Conservation (phyloP, 805 yeast genomes). For the Wickerhamiella dianesei region DNA sequence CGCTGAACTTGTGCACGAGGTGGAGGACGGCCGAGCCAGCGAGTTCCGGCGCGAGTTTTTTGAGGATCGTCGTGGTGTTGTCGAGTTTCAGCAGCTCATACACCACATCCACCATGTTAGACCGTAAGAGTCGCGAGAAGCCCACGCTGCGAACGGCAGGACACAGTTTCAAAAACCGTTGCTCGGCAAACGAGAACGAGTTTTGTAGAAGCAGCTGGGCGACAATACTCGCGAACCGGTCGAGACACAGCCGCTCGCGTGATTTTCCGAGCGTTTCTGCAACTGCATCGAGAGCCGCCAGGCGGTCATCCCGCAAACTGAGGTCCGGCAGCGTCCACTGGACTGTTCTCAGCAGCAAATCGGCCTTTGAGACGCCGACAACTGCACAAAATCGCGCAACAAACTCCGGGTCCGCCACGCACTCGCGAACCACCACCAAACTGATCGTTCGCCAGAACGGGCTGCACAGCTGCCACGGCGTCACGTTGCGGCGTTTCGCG, state of each 20-base stretch:
- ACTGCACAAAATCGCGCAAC: slow-evolving; percentile 52
- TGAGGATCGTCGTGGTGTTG: slow-evolving; percentile 9
- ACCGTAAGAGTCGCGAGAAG: slow-evolving; percentile 21
- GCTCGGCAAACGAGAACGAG: slow-evolving; percentile 35
- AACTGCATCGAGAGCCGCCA: slow-evolving; percentile 47
- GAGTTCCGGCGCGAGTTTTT: background rate
- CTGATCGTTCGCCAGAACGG: slow-evolving; percentile 69
- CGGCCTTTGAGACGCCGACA: slow-evolving; percentile 40
- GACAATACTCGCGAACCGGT: slow-evolving; percentile 23
- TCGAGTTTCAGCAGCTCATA: slow-evolving; percentile 28
- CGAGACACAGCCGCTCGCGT: slow-evolving; percentile 36
- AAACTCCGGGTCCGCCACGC: slow-evolving; percentile 37
- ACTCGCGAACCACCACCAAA: slow-evolving; percentile 41
- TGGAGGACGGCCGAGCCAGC: background rate
- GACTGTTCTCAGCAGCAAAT: slow-evolving; percentile 55
- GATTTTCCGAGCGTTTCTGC: slow-evolving; percentile 38
- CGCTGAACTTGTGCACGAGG: slow-evolving; percentile 54
- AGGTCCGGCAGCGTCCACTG: slow-evolving; percentile 66
- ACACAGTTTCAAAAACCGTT: slow-evolving; percentile 39
- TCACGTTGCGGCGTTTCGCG: slow-evolving; percentile 40
- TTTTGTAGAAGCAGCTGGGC: slow-evolving; percentile 33
- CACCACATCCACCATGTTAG: slow-evolving; percentile 17
- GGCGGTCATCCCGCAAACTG: slow-evolving; percentile 38
- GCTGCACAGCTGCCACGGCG: slow-evolving; percentile 68
- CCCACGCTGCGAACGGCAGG: slow-evolving; percentile 32